Evolutionary conservation across 2,329 filamentous ascomycete species (phyloP), one percentile per base, ranked within the genome.

Genomic region (Stemphylium beticola): DNA sequence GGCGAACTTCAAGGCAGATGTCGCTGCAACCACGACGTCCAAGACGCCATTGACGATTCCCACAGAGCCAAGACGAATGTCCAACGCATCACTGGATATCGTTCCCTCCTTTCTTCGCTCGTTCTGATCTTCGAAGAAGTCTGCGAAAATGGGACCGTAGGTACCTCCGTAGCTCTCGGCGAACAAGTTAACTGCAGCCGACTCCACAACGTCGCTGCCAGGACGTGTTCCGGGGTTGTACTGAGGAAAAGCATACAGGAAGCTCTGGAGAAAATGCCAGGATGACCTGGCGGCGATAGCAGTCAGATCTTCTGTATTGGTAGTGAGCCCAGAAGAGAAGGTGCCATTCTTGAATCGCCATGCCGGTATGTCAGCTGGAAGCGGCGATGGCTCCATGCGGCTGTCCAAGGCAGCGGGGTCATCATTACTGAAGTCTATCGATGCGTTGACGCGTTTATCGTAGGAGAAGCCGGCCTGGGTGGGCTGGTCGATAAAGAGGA

Each of bases 11-110:
- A 85, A 81, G 59, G 84, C 86, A 62, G 76, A 83, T 2, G 83
- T 82, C 3, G 78, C 77, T 73, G 91, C 87, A 1, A 86, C 79
- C 26, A 85, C 70, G 61, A 83, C 80, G 66, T 92, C 90, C 32
- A 92, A 78, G 60, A 87, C 85, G 11, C 88, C 89, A 69, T 92
- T 90, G 53, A 91, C 78, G 53, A 92, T 88, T 18, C 88, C 88
- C 0, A 92, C 74, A 0, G 87, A 84, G 12, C 77, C 78, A 8
- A 92, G 77, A 49, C 83, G 81, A 43, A 90, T 83, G 26, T 85
- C 81, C 10, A 88, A 74, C 2, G 84, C 86, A 32, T 74, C 78
- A 55, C 82, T 73, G 8, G 81, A 71, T 1, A 84, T 53, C 1
- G 79, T 72, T 3, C 85, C 83, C 49, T 79, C 82, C n/a, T 72